Percentiles rank a stretch among this genome's conserved stretches.
These are phyloP conservation scores for Cantharellus anzutake DNA, from an alignment of 768 basidiomycete species.

Conservation along the genomic window DNA sequence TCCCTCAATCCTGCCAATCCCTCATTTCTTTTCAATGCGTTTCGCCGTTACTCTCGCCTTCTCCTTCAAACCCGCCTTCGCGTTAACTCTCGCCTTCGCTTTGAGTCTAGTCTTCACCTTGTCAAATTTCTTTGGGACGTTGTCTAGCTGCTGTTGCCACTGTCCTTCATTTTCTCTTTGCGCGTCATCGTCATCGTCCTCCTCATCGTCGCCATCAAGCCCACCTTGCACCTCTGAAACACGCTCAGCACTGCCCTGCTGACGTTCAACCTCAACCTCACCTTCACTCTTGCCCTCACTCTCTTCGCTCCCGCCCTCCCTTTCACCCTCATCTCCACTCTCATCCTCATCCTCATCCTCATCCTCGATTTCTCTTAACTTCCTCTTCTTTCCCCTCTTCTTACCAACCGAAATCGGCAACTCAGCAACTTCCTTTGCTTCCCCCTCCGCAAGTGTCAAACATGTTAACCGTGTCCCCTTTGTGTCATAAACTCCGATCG, in stretches of 20 bases:
- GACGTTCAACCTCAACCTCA: conserved; percentile 13
- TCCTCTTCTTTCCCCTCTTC: conserved; percentile 19
- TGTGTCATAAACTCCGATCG: conserved; percentile 57
- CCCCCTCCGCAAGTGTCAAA: conserved; percentile 34
- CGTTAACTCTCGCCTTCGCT: no score
- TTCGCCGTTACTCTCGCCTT: no score
- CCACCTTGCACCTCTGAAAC: conserved; percentile 7
- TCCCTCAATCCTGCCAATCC: no score
- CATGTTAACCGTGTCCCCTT: conserved; percentile 79
- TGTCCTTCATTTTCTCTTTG: not conserved
- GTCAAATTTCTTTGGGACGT: not conserved
- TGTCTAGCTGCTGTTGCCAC: not conserved
- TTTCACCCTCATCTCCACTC: conserved; percentile 2
- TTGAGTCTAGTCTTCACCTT: not conserved
- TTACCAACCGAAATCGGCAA: conserved; percentile 1
- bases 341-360: conserved; percentile 15
- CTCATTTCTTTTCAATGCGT: no score
- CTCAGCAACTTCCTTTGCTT: conserved; percentile 10
- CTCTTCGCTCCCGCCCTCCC: conserved; percentile 18
- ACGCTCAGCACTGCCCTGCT: not conserved
- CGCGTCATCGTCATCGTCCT: conserved; percentile 15
- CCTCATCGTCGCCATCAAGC: conserved; percentile 11
- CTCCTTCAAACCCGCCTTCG: no score
- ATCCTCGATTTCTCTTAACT: conserved; percentile 12
- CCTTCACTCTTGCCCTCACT: conserved; percentile 18